A percentile compares a stretch with the other conserved stretches of the same genome.
Evolutionary conservation across 2,329 filamentous ascomycete species (phyloP).

Genomic region (Aspergillus alliaceus): DNA sequence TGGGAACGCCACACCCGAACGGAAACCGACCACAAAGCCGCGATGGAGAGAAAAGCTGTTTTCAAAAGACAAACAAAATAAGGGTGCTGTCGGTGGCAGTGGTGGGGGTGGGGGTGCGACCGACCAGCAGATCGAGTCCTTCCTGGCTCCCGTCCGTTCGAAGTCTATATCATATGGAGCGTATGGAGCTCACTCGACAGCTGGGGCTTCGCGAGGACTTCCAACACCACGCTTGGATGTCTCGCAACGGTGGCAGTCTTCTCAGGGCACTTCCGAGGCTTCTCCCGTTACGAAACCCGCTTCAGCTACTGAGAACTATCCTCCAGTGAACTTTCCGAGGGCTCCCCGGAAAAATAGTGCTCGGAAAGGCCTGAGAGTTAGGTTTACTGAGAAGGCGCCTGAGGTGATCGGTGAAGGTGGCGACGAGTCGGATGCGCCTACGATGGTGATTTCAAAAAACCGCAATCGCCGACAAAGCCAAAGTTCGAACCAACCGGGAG

Average conservation of each 20-base stretch:
- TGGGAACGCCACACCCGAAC: slow-evolving; percentile 26
- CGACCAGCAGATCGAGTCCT: slow-evolving; percentile 55
- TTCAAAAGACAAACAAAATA: slow-evolving; percentile 40
- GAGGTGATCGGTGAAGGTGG: slow-evolving; percentile 89
- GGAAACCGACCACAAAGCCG: slow-evolving; percentile 33
- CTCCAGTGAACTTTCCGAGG: slow-evolving; percentile 17
- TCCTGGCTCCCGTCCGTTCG: slow-evolving; percentile 56
- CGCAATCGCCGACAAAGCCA: slow-evolving; percentile 25
- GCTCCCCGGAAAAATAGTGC: slow-evolving; percentile 40
- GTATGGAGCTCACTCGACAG: slow-evolving; percentile 13
- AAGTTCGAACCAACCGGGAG: slow-evolving; percentile 13
- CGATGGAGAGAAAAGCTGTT: slow-evolving; percentile 55
- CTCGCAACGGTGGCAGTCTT: slow-evolving; percentile 30
- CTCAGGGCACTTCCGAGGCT: slow-evolving; percentile 25
- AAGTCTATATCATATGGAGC: slow-evolving; percentile 27
- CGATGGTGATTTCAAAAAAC: slow-evolving; percentile 66
- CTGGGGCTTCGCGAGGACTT: slow-evolving; percentile 28
- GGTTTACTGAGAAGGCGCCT: slow-evolving; percentile 70
- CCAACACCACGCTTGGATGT: slow-evolving; percentile 36
- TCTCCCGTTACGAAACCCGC: slow-evolving; percentile 18
- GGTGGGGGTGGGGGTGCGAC: slow-evolving; percentile 30
- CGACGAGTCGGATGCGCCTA: slow-evolving; percentile 75
- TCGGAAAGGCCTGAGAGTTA: slow-evolving; percentile 70
- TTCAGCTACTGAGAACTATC: slow-evolving; percentile 23
- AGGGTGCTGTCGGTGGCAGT: slow-evolving; percentile 19